A percentile compares a stretch with the other conserved stretches of the same genome.
Conservation (phyloP, 1,139 yeast genomes). For the Yamadazyma dendronema region DNA sequence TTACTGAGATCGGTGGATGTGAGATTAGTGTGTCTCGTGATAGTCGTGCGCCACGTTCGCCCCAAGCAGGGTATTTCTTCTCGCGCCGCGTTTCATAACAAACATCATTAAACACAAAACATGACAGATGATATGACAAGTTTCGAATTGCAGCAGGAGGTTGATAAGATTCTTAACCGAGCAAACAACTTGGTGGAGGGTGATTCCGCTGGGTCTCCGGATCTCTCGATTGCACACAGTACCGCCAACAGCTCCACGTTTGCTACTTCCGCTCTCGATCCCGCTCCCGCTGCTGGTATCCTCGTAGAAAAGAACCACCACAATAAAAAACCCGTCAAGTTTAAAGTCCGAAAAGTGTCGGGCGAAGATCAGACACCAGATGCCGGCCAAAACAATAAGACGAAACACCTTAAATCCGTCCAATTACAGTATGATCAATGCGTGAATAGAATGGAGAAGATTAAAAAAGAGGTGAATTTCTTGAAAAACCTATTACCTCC, state of each 20-base stretch:
- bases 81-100: not conserved
- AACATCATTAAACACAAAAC: slow-evolving; percentile 1
- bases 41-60: not conserved
- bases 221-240: not conserved
- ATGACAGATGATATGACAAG: slow-evolving; percentile 13
- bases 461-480: slow-evolving; percentile 42
- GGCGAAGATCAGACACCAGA: slow-evolving; percentile 24
- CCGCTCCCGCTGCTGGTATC: not conserved
- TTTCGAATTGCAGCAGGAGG: slow-evolving; percentile 12
- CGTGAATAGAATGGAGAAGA: slow-evolving; percentile 32
- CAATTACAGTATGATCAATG: slow-evolving; percentile 40
- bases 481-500: slow-evolving; percentile 44
- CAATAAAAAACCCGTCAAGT: slow-evolving; percentile 33
- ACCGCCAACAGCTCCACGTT: not conserved
- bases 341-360: slow-evolving; percentile 44
- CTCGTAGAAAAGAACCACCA: not conserved
- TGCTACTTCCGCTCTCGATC: not conserved
- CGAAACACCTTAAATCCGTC: slow-evolving; percentile 20
- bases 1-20: no score
- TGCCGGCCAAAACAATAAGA: slow-evolving; percentile 5
- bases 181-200: slow-evolving; percentile 4
- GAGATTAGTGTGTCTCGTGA: no score
- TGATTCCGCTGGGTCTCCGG: not conserved
- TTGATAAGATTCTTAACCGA: slow-evolving; percentile 9
- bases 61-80: not conserved